Evolutionary conservation across 768 basidiomycete species (phyloP), one percentile per base, ranked within the genome.

Genomic region (Candolleomyces efflorescens): DNA sequence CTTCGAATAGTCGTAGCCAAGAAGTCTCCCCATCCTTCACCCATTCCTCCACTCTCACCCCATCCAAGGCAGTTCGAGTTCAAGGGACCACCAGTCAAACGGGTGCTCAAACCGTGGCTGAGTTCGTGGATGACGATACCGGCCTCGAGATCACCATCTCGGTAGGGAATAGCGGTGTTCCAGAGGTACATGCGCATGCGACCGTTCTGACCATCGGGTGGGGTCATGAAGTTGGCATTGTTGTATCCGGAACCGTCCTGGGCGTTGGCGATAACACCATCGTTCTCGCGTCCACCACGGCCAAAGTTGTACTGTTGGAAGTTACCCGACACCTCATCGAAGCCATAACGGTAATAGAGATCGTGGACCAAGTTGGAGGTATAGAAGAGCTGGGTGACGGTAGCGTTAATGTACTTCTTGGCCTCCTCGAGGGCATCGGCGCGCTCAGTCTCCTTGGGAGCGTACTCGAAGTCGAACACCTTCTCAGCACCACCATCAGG

Each of bases 301-400:
- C 86, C 94, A 65, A 95, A 96, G 83, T 98, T 98, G 81, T 92
- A 83, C 66, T 94, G 92, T 73, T 99, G 96, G 88, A 98, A 99
- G 81, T 99, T 98, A 13, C 95, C 95, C 1, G 90, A 75, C 9
- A 78, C 78, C 71, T 98, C 95, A 67, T 90, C 90, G 71, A 99
- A 99, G 18, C 96, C 96, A 61, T 94, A 91, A 73, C 89, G 81
- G 69, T 93, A 93, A 75, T 83, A 90, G 52, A 92, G 73, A 69
- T 93, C 91, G 64, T 93, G 92, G 5, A 87, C 79, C 76, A 89
- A 69, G 73, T 94, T 94, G 64, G 76, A 74, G 27, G 90, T 92
- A 72, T 92, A 94, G 79, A 95, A 98, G 26, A 96, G 78, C 69
- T 96, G 93, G 0, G 95, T 81, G 51, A 97, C 73, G 9, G 94